Evolutionary conservation across 345 rosid genomes (phyloP).

Genomic region (Eucalyptus fibrosa): DNA sequence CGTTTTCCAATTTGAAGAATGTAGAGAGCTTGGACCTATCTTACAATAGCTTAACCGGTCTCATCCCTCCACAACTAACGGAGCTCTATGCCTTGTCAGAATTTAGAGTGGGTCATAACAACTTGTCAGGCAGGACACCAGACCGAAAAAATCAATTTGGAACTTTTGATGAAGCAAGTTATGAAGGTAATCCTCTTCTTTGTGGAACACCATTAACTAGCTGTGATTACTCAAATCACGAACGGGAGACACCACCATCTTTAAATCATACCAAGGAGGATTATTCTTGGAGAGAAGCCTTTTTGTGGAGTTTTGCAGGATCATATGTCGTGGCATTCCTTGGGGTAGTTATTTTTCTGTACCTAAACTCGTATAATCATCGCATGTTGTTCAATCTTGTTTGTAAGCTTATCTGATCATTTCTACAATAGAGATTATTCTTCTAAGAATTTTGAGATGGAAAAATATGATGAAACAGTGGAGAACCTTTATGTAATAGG

Average conservation of each 20-base stretch:
- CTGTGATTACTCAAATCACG: not conserved
- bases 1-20: not conserved
- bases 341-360: not conserved
- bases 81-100: not conserved
- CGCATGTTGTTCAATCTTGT: not conserved
- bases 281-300: not conserved
- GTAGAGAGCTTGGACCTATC: not conserved
- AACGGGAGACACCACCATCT: not conserved
- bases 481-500: not conserved
- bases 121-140: not conserved
- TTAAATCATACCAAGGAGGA: not conserved
- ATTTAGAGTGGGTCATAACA: constrained; percentile 1
- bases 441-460: not conserved
- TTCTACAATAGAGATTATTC: not conserved
- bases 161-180: no score
- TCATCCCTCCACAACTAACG: not conserved
- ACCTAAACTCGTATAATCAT: not conserved
- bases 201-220: not conserved
- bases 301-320: not conserved
- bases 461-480: no score
- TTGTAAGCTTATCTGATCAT: not conserved
- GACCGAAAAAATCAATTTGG: no score
- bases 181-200: not conserved
- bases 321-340: not conserved
- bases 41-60: not conserved